Conservation (phyloP, 2,329 filamentous ascomycete species). For the Polytolypa hystricis region DNA sequence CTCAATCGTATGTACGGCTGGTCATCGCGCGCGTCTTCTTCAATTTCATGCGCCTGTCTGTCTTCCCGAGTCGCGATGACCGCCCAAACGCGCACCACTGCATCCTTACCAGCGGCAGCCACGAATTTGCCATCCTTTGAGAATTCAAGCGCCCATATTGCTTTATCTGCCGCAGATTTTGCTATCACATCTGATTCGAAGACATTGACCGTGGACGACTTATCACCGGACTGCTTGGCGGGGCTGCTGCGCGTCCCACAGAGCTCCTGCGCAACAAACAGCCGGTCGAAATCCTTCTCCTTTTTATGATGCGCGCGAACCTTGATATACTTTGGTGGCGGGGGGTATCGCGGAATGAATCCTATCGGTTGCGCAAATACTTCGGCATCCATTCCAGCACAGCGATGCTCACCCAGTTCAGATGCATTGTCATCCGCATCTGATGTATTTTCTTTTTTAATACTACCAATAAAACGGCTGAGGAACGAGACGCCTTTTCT, state of each 20-base stretch:
- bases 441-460: constrained; percentile 54
- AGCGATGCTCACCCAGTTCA: constrained; percentile 57
- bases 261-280: constrained; percentile 91
- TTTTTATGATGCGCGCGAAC: constrained; percentile 74
- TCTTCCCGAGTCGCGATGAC: constrained; percentile 77
- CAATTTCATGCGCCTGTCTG: constrained; percentile 59
- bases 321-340: constrained; percentile 83
- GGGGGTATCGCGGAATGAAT: constrained; percentile 77
- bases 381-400: constrained; percentile 71
- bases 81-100: constrained; percentile 74
- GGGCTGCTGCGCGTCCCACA: constrained; percentile 41
- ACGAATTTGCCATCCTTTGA: constrained; percentile 85
- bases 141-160: constrained; percentile 87
- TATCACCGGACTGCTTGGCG: constrained; percentile 20
- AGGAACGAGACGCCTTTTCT: constrained; percentile 87
- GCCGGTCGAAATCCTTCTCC: constrained; percentile 65
- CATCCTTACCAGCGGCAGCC: constrained; percentile 84
- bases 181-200: constrained; percentile 16
- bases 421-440: constrained; percentile 51
- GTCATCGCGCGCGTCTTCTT: constrained; percentile 46
- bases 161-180: constrained; percentile 39
- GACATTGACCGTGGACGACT: constrained; percentile 23
- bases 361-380: constrained; percentile 71
- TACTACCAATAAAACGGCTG: constrained; percentile 66
- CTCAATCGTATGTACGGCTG: constrained; percentile 54